Evolutionary conservation across 768 basidiomycete genomes (phyloP).

Genomic region (Steccherinum ochraceum): DNA sequence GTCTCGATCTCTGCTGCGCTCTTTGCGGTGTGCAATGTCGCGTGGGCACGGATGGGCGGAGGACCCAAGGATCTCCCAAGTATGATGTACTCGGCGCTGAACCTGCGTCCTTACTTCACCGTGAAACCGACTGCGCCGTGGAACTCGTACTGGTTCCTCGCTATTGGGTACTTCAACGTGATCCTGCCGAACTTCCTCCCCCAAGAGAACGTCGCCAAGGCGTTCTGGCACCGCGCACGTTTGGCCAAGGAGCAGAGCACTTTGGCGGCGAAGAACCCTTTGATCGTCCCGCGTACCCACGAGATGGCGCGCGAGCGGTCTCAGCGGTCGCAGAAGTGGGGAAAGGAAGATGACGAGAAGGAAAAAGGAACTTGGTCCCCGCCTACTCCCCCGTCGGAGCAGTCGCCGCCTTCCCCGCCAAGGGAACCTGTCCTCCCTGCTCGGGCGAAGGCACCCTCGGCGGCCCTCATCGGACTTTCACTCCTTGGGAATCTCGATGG

Average conservation of each 20-base stretch:
- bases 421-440: constrained; percentile 17
- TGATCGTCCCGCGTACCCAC: constrained; percentile 54
- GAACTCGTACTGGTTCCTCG: constrained; percentile 75
- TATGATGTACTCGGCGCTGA: constrained; percentile 87
- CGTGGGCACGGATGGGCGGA: constrained; percentile 53
- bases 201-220: constrained; percentile 27
- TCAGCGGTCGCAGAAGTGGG: constrained; percentile 57
- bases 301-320: constrained; percentile 65
- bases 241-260: constrained; percentile 63
- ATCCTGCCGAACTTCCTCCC: constrained; percentile 71
- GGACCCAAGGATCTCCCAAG: constrained; percentile 44
- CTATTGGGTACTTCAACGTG: constrained; percentile 80
- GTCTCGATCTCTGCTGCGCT: constrained; percentile 72
- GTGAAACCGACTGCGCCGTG: constrained; percentile 30
- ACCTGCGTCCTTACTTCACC: constrained; percentile 58
- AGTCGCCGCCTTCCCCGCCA: constrained; percentile 9
- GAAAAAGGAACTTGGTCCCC: constrained; percentile 35
- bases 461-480: constrained; percentile 70
- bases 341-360: constrained; percentile 68
- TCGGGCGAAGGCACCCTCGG: constrained; percentile 40
- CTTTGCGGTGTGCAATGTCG: constrained; percentile 71
- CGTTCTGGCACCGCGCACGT: constrained; percentile 73
- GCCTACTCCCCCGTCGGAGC: constrained; percentile 19
- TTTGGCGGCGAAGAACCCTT: constrained; percentile 53
- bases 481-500: constrained; percentile 82